phyloP scores from a whole-genome alignment of 192 early-diverging fungal genomes.

The Allomyces arbusculus region DNA sequence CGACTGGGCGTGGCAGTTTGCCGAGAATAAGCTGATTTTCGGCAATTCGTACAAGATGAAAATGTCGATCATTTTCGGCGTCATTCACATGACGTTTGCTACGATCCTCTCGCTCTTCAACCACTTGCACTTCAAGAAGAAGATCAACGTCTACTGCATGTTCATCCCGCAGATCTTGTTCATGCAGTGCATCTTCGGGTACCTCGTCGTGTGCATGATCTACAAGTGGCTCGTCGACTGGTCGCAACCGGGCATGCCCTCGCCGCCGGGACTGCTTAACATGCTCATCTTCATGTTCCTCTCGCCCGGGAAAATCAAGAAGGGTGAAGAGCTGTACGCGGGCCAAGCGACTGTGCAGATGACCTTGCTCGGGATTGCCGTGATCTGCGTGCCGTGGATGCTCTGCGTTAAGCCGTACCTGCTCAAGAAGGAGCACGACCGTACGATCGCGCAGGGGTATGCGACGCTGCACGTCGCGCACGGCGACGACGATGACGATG shows the following conservation, averaged over 20 bases:
- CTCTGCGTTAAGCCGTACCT: slow-evolving; percentile 77
- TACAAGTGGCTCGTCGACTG: slow-evolving; percentile 94
- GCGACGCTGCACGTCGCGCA: slow-evolving; percentile 29
- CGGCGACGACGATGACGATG: slow-evolving; percentile 20
- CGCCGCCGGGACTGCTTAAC: slow-evolving; percentile 86
- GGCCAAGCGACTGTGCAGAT: slow-evolving; percentile 74
- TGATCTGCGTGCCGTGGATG: slow-evolving; percentile 95
- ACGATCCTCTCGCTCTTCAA: slow-evolving; percentile 77
- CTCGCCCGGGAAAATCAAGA: slow-evolving; percentile 56
- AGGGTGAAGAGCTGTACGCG: slow-evolving; percentile 50
- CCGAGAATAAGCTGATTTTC: slow-evolving; percentile 86
- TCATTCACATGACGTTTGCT: slow-evolving; percentile 93
- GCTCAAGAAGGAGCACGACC: slow-evolving; percentile 58
- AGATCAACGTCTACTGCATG: slow-evolving; percentile 58
- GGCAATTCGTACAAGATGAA: slow-evolving; percentile 99
- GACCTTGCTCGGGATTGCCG: slow-evolving; percentile 55
- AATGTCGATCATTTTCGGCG: slow-evolving; percentile 86
- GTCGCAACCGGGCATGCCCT: slow-evolving; percentile 38
- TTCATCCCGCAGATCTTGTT: slow-evolving; percentile 91
- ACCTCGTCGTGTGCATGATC: slow-evolving; percentile 71
- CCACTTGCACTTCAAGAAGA: slow-evolving; percentile 68
- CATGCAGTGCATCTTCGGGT: slow-evolving; percentile 86
- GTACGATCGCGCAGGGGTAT: slow-evolving; percentile 52
- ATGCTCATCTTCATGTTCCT: slow-evolving; percentile 99
- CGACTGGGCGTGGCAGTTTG: slow-evolving; percentile 76